These are phyloP conservation scores for Chlorella sorokiniana DNA, from an alignment of 139 green algal species.

Conservation along the genomic window DNA sequence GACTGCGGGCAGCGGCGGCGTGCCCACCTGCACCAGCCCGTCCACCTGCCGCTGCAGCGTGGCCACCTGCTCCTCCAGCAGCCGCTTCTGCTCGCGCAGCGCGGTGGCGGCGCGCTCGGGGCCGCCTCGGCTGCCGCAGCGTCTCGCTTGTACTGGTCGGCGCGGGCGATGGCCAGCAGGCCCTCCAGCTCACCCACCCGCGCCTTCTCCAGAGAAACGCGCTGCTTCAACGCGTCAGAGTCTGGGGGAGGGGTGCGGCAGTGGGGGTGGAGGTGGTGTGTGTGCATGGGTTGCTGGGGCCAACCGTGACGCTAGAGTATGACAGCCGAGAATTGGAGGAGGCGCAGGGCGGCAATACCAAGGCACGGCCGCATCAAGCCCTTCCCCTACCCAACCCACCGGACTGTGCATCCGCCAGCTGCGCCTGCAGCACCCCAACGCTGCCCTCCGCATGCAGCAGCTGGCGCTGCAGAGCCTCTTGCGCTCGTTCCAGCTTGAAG, in stretches of 20 bases:
- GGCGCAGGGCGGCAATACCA: no score
- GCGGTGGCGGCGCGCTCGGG: not conserved
- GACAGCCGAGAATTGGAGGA: no score
- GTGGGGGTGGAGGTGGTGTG: no score
- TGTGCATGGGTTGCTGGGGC: no score
- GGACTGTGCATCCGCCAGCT: constrained; percentile 45
- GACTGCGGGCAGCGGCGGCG: no score
- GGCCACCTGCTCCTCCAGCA: constrained; percentile 34
- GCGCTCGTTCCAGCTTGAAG: constrained; percentile 65
- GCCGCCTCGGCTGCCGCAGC: constrained; percentile 28
- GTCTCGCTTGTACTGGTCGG: constrained; percentile 58
- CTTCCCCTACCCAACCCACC: constrained; percentile 15
- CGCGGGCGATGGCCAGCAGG: constrained; percentile 66
- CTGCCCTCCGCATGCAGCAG: constrained; percentile 58
- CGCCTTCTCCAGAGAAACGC: constrained; percentile 31
- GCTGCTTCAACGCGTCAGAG: constrained; percentile 14
- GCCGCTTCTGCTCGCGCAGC: constrained; percentile 20
- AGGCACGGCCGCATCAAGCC: not conserved
- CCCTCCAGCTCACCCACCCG: constrained; percentile 64
- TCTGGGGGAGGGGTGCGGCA: no score
- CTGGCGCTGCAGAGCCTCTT: constrained; percentile 74
- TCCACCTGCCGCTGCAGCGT: constrained; percentile 53
- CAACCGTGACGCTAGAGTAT: no score
- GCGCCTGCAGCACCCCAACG: constrained; percentile 50
- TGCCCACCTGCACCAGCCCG: constrained; percentile 43